phyloP scores from a whole-genome alignment of 2,329 filamentous ascomycete genomes.

The Amauroascus niger region DNA sequence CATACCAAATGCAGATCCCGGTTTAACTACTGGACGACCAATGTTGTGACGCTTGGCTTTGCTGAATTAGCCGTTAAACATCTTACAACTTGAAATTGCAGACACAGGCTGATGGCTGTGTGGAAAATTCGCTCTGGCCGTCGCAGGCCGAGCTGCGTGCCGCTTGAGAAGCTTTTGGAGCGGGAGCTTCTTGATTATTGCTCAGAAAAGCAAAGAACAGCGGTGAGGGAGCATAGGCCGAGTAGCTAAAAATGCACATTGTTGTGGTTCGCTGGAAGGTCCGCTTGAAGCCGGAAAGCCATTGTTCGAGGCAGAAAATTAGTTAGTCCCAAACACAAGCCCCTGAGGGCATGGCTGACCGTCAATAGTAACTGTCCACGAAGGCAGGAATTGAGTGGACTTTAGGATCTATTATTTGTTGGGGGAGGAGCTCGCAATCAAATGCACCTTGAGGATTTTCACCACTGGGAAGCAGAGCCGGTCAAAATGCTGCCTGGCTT shows the following conservation, averaged over 20 bases:
- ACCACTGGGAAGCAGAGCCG: constrained; percentile 8
- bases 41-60: neutral
- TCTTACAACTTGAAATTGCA: neutral
- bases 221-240: neutral
- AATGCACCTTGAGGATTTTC: neutral
- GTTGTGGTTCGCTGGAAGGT: neutral
- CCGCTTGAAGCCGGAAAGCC: constrained; percentile 2
- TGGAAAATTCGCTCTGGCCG: neutral
- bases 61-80: neutral
- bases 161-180: neutral
- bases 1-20: neutral
- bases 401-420: neutral
- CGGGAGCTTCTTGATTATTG: neutral
- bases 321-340: neutral
- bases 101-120: neutral
- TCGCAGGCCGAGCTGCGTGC: neutral
- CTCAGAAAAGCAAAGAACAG: neutral
- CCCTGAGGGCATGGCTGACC: neutral
- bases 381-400: neutral
- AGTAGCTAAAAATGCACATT: neutral
- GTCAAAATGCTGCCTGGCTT: neutral
- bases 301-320: neutral
- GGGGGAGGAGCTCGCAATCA: neutral
- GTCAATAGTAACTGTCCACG: neutral
- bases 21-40: neutral